A percentile compares a stretch with the other conserved stretches of the same genome.
phyloP scores from a whole-genome alignment of 495 filamentous ascomycete species.

The Friedmanniomyces simplex region DNA sequence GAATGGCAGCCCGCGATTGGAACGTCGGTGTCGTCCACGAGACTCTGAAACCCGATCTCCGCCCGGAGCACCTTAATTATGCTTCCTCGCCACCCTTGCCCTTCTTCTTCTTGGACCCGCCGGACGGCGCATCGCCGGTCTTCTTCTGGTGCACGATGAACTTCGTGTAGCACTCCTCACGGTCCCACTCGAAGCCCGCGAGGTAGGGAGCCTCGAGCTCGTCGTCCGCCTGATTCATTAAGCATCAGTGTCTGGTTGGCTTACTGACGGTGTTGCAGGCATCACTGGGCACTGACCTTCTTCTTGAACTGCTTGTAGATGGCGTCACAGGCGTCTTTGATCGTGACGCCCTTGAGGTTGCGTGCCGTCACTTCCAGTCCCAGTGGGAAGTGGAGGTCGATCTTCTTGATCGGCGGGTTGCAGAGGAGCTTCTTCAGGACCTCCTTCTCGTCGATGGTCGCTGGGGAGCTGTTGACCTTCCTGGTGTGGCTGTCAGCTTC shows the following conservation, averaged over 20 bases:
- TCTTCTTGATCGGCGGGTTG: conserved; percentile 77
- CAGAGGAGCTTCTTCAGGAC: conserved; percentile 69
- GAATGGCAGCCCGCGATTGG: conserved; percentile 5
- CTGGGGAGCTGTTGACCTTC: conserved; percentile 82
- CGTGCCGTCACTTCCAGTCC: conserved; percentile 81
- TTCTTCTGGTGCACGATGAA: conserved; percentile 77
- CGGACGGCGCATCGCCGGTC: conserved; percentile 42
- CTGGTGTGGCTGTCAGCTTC: conserved; percentile 25
- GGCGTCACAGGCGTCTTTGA: conserved; percentile 88
- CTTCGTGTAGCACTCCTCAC: conserved; percentile 64
- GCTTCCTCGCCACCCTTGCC: conserved; percentile 34
- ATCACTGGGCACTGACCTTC: conserved; percentile 49
- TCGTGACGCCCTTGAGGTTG: conserved; percentile 84
- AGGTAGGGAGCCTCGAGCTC: conserved; percentile 75
- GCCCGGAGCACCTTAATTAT: neutral
- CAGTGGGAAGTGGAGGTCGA: conserved; percentile 79
- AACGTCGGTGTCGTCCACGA: neutral
- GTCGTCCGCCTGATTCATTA: conserved; percentile 60
- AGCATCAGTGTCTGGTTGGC: too few species aligned
- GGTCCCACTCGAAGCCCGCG: conserved; percentile 89
- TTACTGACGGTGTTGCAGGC: neutral
- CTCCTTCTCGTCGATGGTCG: conserved; percentile 66
- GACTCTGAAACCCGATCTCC: neutral
- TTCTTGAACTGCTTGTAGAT: conserved; percentile 94
- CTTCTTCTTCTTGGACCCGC: conserved; percentile 60